Conservation (phyloP, 768 basidiomycete species). For the Chalciporus chontae region DNA sequence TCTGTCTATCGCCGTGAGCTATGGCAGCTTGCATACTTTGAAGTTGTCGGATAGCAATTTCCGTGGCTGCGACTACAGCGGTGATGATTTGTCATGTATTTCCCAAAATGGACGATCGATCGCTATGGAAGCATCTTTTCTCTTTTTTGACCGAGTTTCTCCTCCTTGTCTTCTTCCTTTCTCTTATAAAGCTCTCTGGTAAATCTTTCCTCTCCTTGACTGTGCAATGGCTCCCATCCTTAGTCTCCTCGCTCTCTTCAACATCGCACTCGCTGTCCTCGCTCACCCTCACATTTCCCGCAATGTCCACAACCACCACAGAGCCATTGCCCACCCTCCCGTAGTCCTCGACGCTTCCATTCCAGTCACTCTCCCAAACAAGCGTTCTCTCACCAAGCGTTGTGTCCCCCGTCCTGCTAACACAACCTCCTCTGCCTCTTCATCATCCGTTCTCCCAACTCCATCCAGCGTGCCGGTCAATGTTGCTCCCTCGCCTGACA, state of each 20-base stretch:
- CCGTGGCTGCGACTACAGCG: background rate
- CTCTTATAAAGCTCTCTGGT: slow-evolving; percentile 15
- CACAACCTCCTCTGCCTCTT: slow-evolving; percentile 1
- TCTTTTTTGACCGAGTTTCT: too few species aligned
- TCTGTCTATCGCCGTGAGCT: too few species aligned
- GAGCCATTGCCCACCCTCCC: background rate
- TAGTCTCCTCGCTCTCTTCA: slow-evolving; percentile 42
- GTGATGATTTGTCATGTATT: too few species aligned
- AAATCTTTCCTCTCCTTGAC: background rate
- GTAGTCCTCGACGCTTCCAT: background rate
- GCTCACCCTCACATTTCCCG: slow-evolving; percentile 38
- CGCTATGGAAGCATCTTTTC: too few species aligned
- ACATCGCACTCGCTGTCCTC: slow-evolving; percentile 31
- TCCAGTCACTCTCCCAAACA: background rate
- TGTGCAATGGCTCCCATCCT: slow-evolving; percentile 33
- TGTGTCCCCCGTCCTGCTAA: slow-evolving; percentile 19
- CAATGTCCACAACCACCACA: slow-evolving; percentile 23
- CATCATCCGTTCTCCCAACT: background rate
- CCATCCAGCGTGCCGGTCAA: slow-evolving; percentile 15
- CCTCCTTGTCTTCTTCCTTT: background rate
- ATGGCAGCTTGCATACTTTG: too few species aligned
- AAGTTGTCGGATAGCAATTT: too few species aligned
- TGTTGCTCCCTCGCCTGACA: slow-evolving; percentile 14
- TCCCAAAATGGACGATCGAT: too few species aligned
- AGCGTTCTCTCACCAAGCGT: slow-evolving; percentile 30